Evolutionary conservation across 2,329 filamentous ascomycete species (phyloP).

Genomic region (Monilinia fructicola): DNA sequence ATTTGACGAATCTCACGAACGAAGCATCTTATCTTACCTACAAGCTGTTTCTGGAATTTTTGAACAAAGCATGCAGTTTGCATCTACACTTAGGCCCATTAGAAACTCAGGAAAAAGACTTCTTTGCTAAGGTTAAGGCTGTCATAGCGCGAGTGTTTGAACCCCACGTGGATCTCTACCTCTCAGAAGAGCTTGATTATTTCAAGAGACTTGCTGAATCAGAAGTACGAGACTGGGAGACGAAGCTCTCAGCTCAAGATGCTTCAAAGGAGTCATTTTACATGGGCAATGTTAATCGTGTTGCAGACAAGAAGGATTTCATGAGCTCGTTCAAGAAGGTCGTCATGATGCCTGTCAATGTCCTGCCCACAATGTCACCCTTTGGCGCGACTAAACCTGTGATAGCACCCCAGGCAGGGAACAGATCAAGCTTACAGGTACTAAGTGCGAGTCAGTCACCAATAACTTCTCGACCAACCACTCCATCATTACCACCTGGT

Average conservation of each 20-base stretch:
- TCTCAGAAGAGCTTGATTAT: slow-evolving; percentile 85
- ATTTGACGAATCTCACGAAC: slow-evolving; percentile 82
- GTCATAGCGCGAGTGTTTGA: slow-evolving; percentile 77
- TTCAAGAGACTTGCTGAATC: slow-evolving; percentile 75
- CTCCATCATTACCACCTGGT: slow-evolving; percentile 46
- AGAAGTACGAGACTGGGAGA: slow-evolving; percentile 84
- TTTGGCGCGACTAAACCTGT: slow-evolving; percentile 49
- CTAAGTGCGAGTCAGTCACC: slow-evolving; percentile 31
- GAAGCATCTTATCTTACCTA: slow-evolving; percentile 73
- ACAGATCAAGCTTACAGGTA: slow-evolving; percentile 37
- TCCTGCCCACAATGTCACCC: slow-evolving; percentile 64
- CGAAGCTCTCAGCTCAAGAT: slow-evolving; percentile 86
- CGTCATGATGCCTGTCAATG: slow-evolving; percentile 97
- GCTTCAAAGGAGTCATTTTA: slow-evolving; percentile 89
- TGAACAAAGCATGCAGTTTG: slow-evolving; percentile 79
- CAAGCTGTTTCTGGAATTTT: slow-evolving; percentile 86
- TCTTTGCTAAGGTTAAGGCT: slow-evolving; percentile 63
- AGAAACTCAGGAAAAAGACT: slow-evolving; percentile 60
- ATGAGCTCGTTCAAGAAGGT: slow-evolving; percentile 96
- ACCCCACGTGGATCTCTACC: slow-evolving; percentile 88
- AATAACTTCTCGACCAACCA: slow-evolving; percentile 49
- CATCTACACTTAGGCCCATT: slow-evolving; percentile 67
- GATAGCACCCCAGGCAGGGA: slow-evolving; percentile 28
- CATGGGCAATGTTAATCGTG: slow-evolving; percentile 92
- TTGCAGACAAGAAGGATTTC: slow-evolving; percentile 96